A percentile compares a stretch with the other conserved stretches of the same genome.
Conservation (phyloP, 1,139 yeast genomes). For the Arxiozyma bovina region DNA sequence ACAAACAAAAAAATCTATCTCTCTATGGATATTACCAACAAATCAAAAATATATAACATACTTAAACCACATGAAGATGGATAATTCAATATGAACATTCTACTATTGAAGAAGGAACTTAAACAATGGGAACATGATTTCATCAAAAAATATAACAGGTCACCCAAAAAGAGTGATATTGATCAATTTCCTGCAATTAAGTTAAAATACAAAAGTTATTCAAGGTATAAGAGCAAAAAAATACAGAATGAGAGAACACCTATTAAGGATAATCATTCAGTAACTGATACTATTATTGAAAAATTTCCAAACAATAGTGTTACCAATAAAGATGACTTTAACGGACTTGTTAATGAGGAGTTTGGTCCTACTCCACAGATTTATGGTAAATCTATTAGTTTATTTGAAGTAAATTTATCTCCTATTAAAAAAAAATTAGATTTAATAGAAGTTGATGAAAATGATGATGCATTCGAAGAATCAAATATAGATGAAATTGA, state of each 20-base stretch:
- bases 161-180: slow-evolving; percentile 27
- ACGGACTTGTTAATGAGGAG: neutral
- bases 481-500: neutral
- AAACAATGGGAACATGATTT: slow-evolving; percentile 29
- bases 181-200: slow-evolving; percentile 21
- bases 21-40: too few relatives aligned
- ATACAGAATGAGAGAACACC: slow-evolving; percentile 1
- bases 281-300: neutral
- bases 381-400: slow-evolving; percentile 28
- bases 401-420: slow-evolving; percentile 28
- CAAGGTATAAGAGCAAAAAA: slow-evolving; percentile 17
- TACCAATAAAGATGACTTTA: neutral
- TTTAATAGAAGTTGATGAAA: slow-evolving; percentile 1
- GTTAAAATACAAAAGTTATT: slow-evolving; percentile 25
- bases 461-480: neutral
- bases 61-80: neutral
- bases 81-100: neutral
- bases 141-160: slow-evolving; percentile 17
- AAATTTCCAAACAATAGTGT: neutral
- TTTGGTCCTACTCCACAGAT: slow-evolving; percentile 33
- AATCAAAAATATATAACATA: too few relatives aligned
- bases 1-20: too few relatives aligned
- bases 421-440: slow-evolving; percentile 17
- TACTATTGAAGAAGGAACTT: slow-evolving; percentile 13
- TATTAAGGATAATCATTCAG: neutral